These are phyloP conservation scores for Ascochyta pisi DNA, from an alignment of 2,329 filamentous ascomycete genomes.

Conservation along the genomic window DNA sequence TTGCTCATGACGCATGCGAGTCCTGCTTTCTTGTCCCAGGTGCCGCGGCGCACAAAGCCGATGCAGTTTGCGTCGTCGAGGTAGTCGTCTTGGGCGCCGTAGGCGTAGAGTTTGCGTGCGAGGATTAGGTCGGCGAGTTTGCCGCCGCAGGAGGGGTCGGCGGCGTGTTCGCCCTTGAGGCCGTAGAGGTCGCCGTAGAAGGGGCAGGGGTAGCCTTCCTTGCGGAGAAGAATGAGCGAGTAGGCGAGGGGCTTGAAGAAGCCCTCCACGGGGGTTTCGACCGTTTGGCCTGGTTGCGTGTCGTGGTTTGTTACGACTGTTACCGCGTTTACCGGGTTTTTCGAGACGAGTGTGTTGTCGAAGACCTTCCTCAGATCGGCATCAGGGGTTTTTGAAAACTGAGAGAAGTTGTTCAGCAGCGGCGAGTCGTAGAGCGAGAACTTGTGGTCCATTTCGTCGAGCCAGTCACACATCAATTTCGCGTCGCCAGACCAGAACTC, in stretches of 20 bases:
- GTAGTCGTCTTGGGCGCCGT: constrained; percentile 70
- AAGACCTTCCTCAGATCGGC: constrained; percentile 71
- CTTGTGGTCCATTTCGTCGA: constrained; percentile 62
- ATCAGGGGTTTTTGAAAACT: constrained; percentile 62
- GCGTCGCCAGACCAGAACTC: constrained; percentile 72
- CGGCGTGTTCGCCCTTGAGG: constrained; percentile 61
- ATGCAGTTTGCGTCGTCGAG: constrained; percentile 67
- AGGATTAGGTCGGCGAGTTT: constrained; percentile 66
- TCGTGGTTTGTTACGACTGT: constrained; percentile 78
- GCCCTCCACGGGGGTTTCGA: constrained; percentile 67
- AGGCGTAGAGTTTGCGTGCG: constrained; percentile 70
- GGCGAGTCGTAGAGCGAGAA: constrained; percentile 71
- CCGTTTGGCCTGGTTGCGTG: constrained; percentile 69
- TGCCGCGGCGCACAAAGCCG: constrained; percentile 65
- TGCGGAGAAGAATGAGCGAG: constrained; percentile 71
- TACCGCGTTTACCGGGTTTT: constrained; percentile 63
- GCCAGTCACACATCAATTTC: constrained; percentile 62
- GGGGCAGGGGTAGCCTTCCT: constrained; percentile 68
- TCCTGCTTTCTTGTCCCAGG: constrained; percentile 57
- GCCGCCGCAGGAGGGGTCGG: constrained; percentile 60
- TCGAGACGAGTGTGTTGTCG: constrained; percentile 64
- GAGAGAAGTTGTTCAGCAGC: constrained; percentile 71
- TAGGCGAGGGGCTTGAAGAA: constrained; percentile 78
- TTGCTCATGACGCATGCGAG: constrained; percentile 61
- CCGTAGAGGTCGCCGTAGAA: constrained; percentile 77